These are phyloP conservation scores for Schizophyllum amplum DNA, from an alignment of 1,284 basidiomycete species.

Conservation along the genomic window DNA sequence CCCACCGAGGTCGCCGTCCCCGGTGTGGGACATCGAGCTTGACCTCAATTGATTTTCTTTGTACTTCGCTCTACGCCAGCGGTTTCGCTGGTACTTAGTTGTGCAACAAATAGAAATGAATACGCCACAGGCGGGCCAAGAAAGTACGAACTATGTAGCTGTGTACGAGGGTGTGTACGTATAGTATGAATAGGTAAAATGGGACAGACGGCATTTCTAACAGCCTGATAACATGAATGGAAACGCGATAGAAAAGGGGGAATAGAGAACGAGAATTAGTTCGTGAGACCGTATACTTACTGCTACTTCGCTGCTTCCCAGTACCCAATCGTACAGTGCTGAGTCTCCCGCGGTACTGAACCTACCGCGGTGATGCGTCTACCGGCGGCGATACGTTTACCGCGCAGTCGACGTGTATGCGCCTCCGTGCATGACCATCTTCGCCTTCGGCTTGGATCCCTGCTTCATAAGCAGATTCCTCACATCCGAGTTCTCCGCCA, in stretches of 20 bases:
- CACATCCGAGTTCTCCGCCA: not conserved
- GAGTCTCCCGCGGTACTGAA: no score
- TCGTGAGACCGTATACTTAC: not conserved
- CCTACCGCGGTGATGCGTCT: no score
- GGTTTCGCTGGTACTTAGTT: no score
- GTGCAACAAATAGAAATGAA: no score
- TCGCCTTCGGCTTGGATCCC: not conserved
- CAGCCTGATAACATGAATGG: not conserved
- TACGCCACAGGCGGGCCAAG: not conserved
- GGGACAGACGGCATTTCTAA: not conserved
- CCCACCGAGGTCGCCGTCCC: not conserved
- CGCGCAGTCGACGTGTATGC: not conserved
- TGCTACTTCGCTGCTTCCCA: not conserved
- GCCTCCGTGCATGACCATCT: not conserved
- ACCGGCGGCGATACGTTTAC: no score
- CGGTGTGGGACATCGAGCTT: conserved; percentile 2
- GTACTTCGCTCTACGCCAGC: not conserved
- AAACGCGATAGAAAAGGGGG: not conserved
- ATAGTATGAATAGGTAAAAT: not conserved
- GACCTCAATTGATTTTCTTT: conserved; percentile 10
- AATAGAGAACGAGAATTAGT: not conserved
- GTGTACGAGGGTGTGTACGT: not conserved
- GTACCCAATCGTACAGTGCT: no score
- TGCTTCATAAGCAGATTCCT: not conserved
- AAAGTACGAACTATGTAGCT: not conserved